A percentile compares a stretch with the other conserved stretches of the same genome.
These are phyloP conservation scores for Ilyonectria sp. DNA, from an alignment of 2,329 filamentous ascomycete species.

Conservation along the genomic window DNA sequence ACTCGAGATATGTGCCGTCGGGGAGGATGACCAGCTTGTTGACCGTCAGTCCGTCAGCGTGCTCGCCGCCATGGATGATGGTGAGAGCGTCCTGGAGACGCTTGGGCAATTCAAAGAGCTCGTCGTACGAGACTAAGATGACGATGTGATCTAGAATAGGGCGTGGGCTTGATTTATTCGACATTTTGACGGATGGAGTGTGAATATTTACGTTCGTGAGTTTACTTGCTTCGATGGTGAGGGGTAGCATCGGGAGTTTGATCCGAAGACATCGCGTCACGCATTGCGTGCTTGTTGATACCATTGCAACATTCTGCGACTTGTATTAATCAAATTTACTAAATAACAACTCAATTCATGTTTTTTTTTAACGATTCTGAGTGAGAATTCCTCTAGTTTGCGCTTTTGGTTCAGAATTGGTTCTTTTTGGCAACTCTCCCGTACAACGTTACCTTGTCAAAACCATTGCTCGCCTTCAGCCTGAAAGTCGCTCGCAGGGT, in stretches of 20 bases:
- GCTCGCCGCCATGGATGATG: constrained; percentile 72
- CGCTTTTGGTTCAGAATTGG: not conserved
- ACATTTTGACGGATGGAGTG: constrained; percentile 21
- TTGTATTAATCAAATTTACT: not conserved
- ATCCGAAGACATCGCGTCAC: constrained; percentile 26
- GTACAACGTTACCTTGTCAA: not conserved
- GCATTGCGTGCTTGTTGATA: constrained; percentile 24
- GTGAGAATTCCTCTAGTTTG: not conserved
- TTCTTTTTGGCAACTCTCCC: not conserved
- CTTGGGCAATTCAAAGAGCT: constrained; percentile 62
- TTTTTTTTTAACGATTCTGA: not conserved
- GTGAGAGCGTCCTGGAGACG: constrained; percentile 70
- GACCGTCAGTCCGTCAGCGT: constrained; percentile 72
- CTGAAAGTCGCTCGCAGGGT: not conserved
- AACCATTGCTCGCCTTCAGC: not conserved
- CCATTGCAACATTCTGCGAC: not conserved
- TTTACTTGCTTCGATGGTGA: constrained; percentile 7
- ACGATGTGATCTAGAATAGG: constrained; percentile 74
- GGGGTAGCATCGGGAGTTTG: constrained; percentile 17
- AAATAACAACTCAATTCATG: not conserved
- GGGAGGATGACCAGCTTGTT: constrained; percentile 75
- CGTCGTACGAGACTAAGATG: constrained; percentile 69
- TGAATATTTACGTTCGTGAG: constrained; percentile 11
- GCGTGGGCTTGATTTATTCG: constrained; percentile 23
- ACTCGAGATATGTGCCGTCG: constrained; percentile 77